Percentiles rank a stretch among this genome's conserved stretches.
Conservation (phyloP, 306 rosid genomes). For the Datisca glomerata region DNA sequence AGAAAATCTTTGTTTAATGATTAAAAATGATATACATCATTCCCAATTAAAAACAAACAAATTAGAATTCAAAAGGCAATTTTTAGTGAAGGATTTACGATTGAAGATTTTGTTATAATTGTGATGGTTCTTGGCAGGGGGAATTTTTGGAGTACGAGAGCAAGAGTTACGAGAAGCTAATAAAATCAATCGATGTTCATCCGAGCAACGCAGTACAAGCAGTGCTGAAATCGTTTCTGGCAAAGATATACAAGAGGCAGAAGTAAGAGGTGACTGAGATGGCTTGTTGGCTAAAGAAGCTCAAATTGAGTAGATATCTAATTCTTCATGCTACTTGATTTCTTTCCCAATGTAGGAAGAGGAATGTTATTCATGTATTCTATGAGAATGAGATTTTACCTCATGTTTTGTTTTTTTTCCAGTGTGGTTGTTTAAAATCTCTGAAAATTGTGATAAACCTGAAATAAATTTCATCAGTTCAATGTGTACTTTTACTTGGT, state of each 20-base stretch:
- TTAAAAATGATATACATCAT: too few relatives aligned
- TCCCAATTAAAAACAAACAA: too few relatives aligned
- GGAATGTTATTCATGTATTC: neutral
- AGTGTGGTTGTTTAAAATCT: too few relatives aligned
- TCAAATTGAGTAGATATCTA: neutral
- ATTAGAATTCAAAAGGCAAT: neutral
- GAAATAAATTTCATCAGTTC: too few relatives aligned
- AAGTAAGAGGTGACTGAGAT: conserved; percentile 36
- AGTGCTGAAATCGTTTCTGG: conserved; percentile 80
- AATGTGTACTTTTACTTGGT: too few relatives aligned
- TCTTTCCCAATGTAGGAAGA: neutral
- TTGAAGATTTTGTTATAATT: too few relatives aligned
- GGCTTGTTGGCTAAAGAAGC: too few relatives aligned
- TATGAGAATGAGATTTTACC: neutral
- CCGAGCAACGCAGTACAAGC: conserved; percentile 68
- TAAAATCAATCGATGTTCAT: conserved; percentile 60
- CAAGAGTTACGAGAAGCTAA: conserved; percentile 49
- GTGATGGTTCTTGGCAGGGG: conserved; percentile 25
- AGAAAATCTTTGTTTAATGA: neutral
- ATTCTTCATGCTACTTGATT: neutral
- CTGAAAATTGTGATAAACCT: too few relatives aligned
- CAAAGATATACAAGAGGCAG: conserved; percentile 81
- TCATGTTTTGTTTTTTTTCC: neutral
- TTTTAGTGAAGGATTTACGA: too few relatives aligned
- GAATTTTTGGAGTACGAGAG: conserved; percentile 64